Base-by-base conservation (phyloP, 108 stramenopile genomes). In the Conticribra weissflogii region DNA sequence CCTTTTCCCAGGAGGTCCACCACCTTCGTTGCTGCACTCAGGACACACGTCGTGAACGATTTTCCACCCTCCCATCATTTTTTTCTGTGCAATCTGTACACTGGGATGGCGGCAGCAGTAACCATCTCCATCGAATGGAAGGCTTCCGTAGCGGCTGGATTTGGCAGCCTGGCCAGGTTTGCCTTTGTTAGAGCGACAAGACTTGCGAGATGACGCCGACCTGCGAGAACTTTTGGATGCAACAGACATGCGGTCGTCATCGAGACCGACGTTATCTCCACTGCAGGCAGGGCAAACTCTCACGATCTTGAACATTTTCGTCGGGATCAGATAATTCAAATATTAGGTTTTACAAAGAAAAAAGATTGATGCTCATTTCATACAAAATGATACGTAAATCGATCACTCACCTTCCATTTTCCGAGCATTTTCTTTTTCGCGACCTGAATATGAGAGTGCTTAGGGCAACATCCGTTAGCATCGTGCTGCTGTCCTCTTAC, bases 51-150 rank as follows among this genome's bases (percentile, higher is more conserved):
- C 65, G 45, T 68, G 69, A 24, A 78, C 61, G 30, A 71, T 71
- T 44, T 78, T 78, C 29, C 63, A 78, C 3, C 77, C 76, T 8
- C 76, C 76, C 54, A 78, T 68, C 30, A 66, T 54, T 50, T 78
- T 78, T 45, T 65, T 70, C 50, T 78, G 63, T 17, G 77, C 77
- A 50, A 78, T 59, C 25, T 71, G 69, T 33, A 78, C 69, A 2
- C 49, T 52, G 23, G 77, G 77, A 61, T 78, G 77, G 3, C 31
- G 69, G 47, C 69, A 71, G 52, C 77, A 78, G 23, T 78, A 78
- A 2, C 77, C 77, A 53, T 78, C 77, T 22, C 34, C 68, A 60
- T 78, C 77, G n/a, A 78, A 78, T 5, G 77, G 77, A 28, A 78
- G 47, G 1, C 51, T 50, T 5, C 77, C 77, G 36, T 78, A 78